Evolutionary conservation across 192 early-diverging fungal species (phyloP).

Genomic region (Obelidium mucronatum): DNA sequence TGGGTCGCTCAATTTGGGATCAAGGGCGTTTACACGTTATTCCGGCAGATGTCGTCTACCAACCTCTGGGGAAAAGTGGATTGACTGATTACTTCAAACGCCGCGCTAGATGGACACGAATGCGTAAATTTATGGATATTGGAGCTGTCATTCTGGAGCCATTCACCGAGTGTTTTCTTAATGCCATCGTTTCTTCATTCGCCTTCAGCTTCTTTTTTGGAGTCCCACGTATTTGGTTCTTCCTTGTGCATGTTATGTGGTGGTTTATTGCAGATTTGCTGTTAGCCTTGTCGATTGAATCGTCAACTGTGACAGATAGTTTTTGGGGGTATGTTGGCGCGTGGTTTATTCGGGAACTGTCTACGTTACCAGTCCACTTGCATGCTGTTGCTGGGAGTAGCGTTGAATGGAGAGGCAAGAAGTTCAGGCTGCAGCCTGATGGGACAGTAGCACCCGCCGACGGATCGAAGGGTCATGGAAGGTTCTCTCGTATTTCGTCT

Average conservation of each 20-base stretch:
- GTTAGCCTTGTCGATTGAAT: constrained; percentile 56
- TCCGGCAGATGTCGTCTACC: constrained; percentile 86
- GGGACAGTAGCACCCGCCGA: constrained; percentile 42
- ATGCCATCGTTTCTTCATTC: constrained; percentile 74
- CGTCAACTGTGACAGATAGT: constrained; percentile 34
- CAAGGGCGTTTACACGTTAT: constrained; percentile 81
- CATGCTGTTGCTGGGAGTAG: constrained; percentile 82
- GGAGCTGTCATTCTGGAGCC: constrained; percentile 90
- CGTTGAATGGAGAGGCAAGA: constrained; percentile 86
- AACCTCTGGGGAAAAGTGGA: constrained; percentile 77
- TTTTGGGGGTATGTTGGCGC: constrained; percentile 65
- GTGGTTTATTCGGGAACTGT: constrained; percentile 84
- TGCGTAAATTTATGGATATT: constrained; percentile 91
- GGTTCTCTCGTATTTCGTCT: no score
- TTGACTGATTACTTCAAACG: constrained; percentile 81
- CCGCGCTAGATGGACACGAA: constrained; percentile 88
- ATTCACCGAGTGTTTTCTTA: constrained; percentile 83
- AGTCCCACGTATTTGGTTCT: constrained; percentile 53
- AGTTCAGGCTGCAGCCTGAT: constrained; percentile 44
- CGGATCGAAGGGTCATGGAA: no score
- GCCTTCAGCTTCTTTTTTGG: constrained; percentile 66
- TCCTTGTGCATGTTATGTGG: constrained; percentile 57
- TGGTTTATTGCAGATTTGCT: constrained; percentile 63
- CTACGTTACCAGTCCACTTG: constrained; percentile 83
- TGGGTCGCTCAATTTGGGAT: constrained; percentile 84